Evolutionary conservation across 176 grass and related monocot species (phyloP).

Genomic region (Oryza nivara): DNA sequence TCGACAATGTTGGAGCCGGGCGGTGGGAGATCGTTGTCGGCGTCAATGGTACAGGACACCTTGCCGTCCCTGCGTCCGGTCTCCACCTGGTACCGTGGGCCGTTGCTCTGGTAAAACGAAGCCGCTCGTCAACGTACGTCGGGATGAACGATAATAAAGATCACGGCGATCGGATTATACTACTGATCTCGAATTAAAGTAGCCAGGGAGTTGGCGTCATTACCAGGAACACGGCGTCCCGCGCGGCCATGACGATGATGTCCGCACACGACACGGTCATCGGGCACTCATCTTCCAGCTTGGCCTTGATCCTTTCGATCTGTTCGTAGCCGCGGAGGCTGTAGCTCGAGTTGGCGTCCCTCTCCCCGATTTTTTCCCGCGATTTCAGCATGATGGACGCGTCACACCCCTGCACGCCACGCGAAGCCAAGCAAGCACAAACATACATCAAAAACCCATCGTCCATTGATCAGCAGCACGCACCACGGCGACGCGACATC

Average conservation of each 20-base stretch:
- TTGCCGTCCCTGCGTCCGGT: conserved; percentile 59
- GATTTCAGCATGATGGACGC: conserved; percentile 59
- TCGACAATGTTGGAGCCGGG: conserved; percentile 48
- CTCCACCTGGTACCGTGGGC: conserved; percentile 52
- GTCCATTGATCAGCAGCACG: background rate
- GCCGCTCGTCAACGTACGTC: background rate
- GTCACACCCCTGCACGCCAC: conserved; percentile 52
- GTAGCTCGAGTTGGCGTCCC: conserved; percentile 41
- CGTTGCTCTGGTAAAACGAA: conserved; percentile 48
- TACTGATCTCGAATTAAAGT: background rate
- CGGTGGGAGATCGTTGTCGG: conserved; percentile 45
- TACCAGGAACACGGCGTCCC: conserved; percentile 64
- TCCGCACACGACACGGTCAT: conserved; percentile 63
- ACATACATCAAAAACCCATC: background rate
- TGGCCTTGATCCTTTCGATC: conserved; percentile 61
- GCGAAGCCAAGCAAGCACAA: background rate
- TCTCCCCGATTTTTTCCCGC: conserved; percentile 23
- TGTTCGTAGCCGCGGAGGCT: conserved; percentile 53
- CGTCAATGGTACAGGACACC: background rate
- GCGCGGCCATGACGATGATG: conserved; percentile 63
- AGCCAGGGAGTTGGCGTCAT: background rate
- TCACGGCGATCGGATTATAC: background rate
- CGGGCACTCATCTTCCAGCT: conserved; percentile 61
- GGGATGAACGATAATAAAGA: background rate
- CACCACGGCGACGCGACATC: background rate